Base-by-base conservation (phyloP, 345 rosid species). In the Boechera stricta region DNA sequence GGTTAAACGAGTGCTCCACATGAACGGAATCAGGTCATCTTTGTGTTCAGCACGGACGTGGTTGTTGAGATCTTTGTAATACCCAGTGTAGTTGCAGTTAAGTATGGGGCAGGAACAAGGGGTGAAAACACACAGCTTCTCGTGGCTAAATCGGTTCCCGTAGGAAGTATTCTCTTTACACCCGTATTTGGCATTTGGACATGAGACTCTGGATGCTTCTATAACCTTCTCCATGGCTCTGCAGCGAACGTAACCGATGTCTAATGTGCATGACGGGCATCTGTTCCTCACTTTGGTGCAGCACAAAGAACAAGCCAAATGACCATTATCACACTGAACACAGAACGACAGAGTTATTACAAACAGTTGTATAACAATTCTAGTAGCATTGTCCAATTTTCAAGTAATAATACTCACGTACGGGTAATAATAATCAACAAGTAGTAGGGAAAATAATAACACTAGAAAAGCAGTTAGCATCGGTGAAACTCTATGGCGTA, bases 241-340 rank as follows among this genome's bases (percentile, higher is more conserved):
- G 73, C 88, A 85, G 3, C 95, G 88, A 68, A 57, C 84, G 71
- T 85, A 79, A 28, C 92, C 87, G 4, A 86, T 83, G 10, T 85
- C 87, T 75, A 68, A 53, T 11, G 83, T 63, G 77, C 92, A 87
- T 1, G 77, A 74, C 0, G 89, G 85, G n/a, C 92, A 90, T 82
- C 45, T 84, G 28, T 86, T 82, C 61, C 55, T 48, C 61, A 86
- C 64, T 75, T 85, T 80, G 28, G 4, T 12, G 81, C 92, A 84
- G 82, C 94, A 90, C 33, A 56, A 24, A 54, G 84, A 51, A 78
- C 92, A 90, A 32, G 89, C 87, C 38, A 84, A 44, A 63, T 90
- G 95, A 26, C 95, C 92, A 78, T 89, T 89, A 21, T 85, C 87
- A 79, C 93, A 90, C 93, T 90, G 26, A 49, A 53, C 31, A 78